Base-by-base conservation (phyloP, 371 early-diverging fungal species). In the Actinomucor elegans region DNA sequence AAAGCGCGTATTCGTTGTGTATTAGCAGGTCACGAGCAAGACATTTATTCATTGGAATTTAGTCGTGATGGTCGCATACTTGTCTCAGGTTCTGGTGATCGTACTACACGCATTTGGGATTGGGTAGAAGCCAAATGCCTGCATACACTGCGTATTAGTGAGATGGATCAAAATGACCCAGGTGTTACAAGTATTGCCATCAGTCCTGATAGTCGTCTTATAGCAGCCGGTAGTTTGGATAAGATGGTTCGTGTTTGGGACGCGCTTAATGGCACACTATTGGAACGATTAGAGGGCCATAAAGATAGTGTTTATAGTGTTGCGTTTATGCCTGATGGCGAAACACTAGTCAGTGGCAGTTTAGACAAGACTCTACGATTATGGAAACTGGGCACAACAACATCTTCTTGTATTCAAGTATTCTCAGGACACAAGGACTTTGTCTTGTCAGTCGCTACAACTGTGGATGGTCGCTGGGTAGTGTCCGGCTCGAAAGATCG, bases 31-130 rank as follows among this genome's bases (percentile, higher is more conserved):
- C 99, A 99, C 65, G 93, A 91, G 34, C 93, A 93, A 69, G 98
- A 97, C 65, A 96, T 98, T 57, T 97, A 97, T 64, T 89, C 91
- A 23, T 75, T 98, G 57, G 99, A 96, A 55, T 97, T 94, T 71
- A 92, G 94, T 54, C 73, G 88, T 12, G 94, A 97, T 69, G 97
- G 98, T 21, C 77, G 85, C 52, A 83, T 83, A 32, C 84, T 99
- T 40, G 92, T 96, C 7, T 91, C 91, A 12, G 99, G 98, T 27
- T 90, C 91, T 23, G 98, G 98, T 31, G 99, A 99, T 71, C 83
- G 89, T 51, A 95, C 92, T 0, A 88, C 85, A 33, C 69, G 91
- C 40, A 79, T 96, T 41, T 96, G 96, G 96, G 89, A 89, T 62
- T 81, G 89, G 76, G 84, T 87, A 21, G 77, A 80, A 12, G 89